These are phyloP conservation scores for Oryza punctata DNA, from an alignment of 176 grass and related monocot genomes.

Conservation along the genomic window DNA sequence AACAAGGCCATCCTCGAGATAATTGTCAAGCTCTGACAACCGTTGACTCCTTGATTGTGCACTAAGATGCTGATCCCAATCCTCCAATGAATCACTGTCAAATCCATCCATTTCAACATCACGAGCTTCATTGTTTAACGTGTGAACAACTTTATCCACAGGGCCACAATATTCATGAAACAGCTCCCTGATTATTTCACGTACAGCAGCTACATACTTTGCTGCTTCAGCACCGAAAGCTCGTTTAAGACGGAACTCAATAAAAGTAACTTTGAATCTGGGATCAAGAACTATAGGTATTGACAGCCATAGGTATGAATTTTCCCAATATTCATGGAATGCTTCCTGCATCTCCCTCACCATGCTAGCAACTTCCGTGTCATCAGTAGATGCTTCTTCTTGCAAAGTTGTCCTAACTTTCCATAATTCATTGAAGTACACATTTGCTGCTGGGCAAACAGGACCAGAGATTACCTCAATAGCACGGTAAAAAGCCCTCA, in stretches of 20 bases:
- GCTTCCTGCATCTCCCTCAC: slow-evolving; percentile 48
- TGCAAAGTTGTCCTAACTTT: slow-evolving; percentile 48
- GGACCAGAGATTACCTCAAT: slow-evolving; percentile 47
- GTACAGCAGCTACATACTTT: slow-evolving; percentile 40
- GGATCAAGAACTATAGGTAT: slow-evolving; percentile 60
- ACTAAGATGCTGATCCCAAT: slow-evolving; percentile 56
- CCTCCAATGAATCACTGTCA: slow-evolving; percentile 49
- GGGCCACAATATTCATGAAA: slow-evolving; percentile 47
- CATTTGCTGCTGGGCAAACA: slow-evolving; percentile 41
- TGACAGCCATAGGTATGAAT: slow-evolving; percentile 40
- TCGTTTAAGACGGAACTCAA: slow-evolving; percentile 49
- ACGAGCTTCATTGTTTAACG: slow-evolving; percentile 23
- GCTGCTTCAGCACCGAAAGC: slow-evolving; percentile 38
- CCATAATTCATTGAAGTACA: slow-evolving; percentile 60
- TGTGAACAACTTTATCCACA: slow-evolving; percentile 26
- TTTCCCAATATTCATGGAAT: slow-evolving; percentile 52
- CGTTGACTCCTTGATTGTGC: slow-evolving; percentile 43
- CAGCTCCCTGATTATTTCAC: slow-evolving; percentile 34
- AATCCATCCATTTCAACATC: slow-evolving; percentile 39
- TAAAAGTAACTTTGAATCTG: slow-evolving; percentile 55
- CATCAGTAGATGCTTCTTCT: slow-evolving; percentile 49
- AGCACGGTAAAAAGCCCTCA: slow-evolving; percentile 50
- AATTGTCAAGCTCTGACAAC: slow-evolving; percentile 47
- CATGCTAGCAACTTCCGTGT: slow-evolving; percentile 49
- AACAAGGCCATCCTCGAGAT: slow-evolving; percentile 52